Evolutionary conservation across 2,329 filamentous ascomycete genomes (phyloP), one percentile per base, ranked within the genome.

Genomic region (Plectosphaerella sp.): DNA sequence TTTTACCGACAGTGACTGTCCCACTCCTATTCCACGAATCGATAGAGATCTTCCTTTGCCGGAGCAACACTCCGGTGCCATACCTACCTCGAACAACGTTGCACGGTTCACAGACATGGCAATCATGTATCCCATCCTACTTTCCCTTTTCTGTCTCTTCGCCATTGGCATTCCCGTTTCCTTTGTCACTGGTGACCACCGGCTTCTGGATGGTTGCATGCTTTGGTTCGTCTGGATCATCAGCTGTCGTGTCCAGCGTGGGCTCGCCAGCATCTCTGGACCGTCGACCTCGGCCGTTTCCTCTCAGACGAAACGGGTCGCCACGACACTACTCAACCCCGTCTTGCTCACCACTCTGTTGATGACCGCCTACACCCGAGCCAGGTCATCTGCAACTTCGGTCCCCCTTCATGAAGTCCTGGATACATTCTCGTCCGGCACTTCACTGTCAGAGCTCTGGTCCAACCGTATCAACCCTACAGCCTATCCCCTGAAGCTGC

Each of bases 151-250:
- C 7, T 54, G 62, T 9, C 63, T 72, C 10, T 57, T 72, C 3
- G 33, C 63, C 1, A 35, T 77, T 8, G 76, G 75, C 2, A 54
- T 75, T 0, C 77, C 77, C 0, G 53, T 79, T 1, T 69, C 74
- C 1, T 57, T 62, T 3, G 41, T 52, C 0, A 56, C 58, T 0
- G 52, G 61, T 2, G 68, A 72, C 48, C 67, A 72, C 20, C 65
- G 70, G 1, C 59, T 71, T 2, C 66, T 82, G 4, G 73, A 82
- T 37, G 72, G 72, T 1, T 72, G 70, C 22, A 64, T 74, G 12
- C 63, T 82, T 4, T 72, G 77, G 59, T 72, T 76, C 39, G 56
- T 76, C 42, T 84, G 81, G 80, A 68, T 73, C 11, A 60, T 64
- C 15, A 68, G 69, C 5, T 66, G 74, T 3, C 60, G 63, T 1